Conservation (phyloP, 148 eudicot species). For the Suaeda aralocaspica region DNA sequence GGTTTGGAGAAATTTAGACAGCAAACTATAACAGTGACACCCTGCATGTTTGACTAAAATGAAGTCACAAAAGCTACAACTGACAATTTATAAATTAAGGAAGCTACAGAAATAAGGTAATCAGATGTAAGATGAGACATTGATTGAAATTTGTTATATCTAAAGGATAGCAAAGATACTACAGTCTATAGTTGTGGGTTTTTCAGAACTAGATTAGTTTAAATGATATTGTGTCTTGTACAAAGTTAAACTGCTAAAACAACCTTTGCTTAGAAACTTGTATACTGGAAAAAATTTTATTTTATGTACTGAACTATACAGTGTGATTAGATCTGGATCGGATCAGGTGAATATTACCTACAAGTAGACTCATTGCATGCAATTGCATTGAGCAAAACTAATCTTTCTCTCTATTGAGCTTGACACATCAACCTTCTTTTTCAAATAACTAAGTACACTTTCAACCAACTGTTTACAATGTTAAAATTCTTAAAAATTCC, state of each 20-base stretch:
- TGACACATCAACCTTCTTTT: too few relatives aligned
- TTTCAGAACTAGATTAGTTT: background rate
- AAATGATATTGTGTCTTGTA: too few relatives aligned
- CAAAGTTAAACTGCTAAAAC: too few relatives aligned
- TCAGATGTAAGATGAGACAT: background rate
- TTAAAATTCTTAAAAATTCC: too few relatives aligned
- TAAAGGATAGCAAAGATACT: background rate
- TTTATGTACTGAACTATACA: too few relatives aligned
- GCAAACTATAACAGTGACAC: background rate
- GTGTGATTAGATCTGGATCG: too few relatives aligned
- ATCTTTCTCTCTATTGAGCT: too few relatives aligned
- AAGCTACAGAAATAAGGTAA: background rate
- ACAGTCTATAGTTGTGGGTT: background rate
- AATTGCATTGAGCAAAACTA: too few relatives aligned
- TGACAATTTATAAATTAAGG: background rate
- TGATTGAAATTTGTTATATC: background rate
- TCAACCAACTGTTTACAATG: too few relatives aligned
- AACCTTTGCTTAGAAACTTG: background rate
- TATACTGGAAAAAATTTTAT: too few relatives aligned
- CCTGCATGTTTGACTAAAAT: background rate
- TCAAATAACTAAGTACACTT: too few relatives aligned
- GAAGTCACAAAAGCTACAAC: background rate
- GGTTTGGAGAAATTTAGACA: background rate
- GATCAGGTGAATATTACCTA: background rate
- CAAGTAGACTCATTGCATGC: too few relatives aligned